These are phyloP conservation scores for Wickerhamomyces sp. DNA, from an alignment of 1,139 yeast species.

Conservation along the genomic window DNA sequence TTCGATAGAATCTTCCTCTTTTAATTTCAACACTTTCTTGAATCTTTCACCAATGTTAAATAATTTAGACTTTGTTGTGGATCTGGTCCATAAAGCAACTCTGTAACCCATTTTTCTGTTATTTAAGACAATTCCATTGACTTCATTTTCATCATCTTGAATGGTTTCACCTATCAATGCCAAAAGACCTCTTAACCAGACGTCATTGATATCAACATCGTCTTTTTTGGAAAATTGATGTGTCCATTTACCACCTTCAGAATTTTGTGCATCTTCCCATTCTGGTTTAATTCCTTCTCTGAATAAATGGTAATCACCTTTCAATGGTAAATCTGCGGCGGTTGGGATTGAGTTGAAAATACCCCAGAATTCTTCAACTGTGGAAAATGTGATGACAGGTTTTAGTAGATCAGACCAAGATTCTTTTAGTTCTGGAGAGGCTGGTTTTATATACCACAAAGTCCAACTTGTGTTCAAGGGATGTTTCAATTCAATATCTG, in stretches of 20 bases:
- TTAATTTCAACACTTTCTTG: conserved; percentile 70
- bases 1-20: conserved; percentile 68
- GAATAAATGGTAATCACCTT: conserved; percentile 94
- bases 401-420: conserved; percentile 92
- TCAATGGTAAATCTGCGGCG: conserved; percentile 85
- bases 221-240: conserved; percentile 67
- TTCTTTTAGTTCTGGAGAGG: conserved; percentile 59
- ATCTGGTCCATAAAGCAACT: conserved; percentile 91
- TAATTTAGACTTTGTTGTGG: conserved; percentile 62
- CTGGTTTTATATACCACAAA: conserved; percentile 96
- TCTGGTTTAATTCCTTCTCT: conserved; percentile 95
- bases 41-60: conserved; percentile 76
- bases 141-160: conserved; percentile 79
- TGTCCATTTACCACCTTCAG: conserved; percentile 94
- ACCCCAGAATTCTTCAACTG: conserved; percentile 99
- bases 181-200: conserved; percentile 89
- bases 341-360: conserved; percentile 90
- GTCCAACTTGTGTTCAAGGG: conserved; percentile 95
- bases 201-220: conserved; percentile 66
- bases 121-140: conserved; percentile 91
- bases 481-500: conserved; percentile 47
- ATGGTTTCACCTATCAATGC: conserved; percentile 96
- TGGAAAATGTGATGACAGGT: conserved; percentile 85
- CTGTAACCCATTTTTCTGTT: conserved; percentile 80
- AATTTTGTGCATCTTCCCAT: conserved; percentile 92